Base-by-base conservation (phyloP, 371 early-diverging fungal species). In the Nematocida ironsii region DNA sequence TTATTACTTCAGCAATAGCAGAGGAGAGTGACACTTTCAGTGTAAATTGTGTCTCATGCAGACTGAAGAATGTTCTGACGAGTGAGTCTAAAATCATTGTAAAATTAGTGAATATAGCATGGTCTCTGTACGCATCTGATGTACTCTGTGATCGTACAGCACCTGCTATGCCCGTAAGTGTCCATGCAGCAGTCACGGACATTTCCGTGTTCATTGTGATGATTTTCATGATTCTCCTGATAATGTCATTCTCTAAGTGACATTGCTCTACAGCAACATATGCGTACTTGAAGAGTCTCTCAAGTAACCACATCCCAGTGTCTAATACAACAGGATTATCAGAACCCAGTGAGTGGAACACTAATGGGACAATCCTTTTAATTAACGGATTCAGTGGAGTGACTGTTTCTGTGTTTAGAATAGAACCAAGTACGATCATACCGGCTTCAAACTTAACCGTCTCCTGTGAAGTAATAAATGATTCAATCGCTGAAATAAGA, bases 201-300 rank as follows among this genome's bases (percentile, higher is more conserved):
- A 40, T 25, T 50, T 81, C 72, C 6, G 27, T 9, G 16, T 72
- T 64, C 5, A 25, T 33, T 1, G 23, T 61, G 18, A 86, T 70
- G 6, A 84, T 62, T 11, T 55, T 44, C 23, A 62, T 69, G 20
- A 75, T 62, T 62, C 67, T 68, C 25, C 42, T 33, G 16, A 86
- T 50, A 27, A 86, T 64, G 0, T 55, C 52, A 13, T 73, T 54
- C 18, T 83, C 54, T 33, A 20, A 16, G 42, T 73, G 5, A 50
- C 67, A 5, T 56, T 57, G 68, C 23, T 57, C 75, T 4, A 84
- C 54, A 7, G 75, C 44, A 25, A 62, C 47, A 60, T 82, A 83
- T 47, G 86, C 83, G 50, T 80, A 72, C 62, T 85, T 86, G 66
- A 80, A 84, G 18, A 84, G 52, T 44, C 72, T 84, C 20, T 84